These are phyloP conservation scores for Termitomyces sp. DNA, from an alignment of 768 basidiomycete genomes.

Conservation along the genomic window DNA sequence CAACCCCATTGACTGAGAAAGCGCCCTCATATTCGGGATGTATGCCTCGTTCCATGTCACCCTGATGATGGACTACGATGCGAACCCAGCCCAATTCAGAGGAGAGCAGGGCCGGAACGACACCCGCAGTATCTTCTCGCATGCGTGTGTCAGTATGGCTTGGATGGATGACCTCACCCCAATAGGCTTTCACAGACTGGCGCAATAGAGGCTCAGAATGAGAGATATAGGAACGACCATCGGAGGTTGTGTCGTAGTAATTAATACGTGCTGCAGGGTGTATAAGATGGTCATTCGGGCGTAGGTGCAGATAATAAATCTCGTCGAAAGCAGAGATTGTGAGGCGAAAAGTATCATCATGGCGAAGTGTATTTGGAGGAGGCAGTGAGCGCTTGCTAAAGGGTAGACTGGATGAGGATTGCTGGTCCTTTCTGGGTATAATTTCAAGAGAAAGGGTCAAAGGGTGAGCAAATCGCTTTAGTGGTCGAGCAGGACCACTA, in stretches of 20 bases:
- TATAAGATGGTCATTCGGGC: conserved; percentile 72
- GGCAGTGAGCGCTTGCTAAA: conserved; percentile 29
- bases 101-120: conserved; percentile 36
- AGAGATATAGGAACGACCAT: conserved; percentile 44
- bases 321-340: conserved; percentile 62
- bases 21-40: conserved; percentile 70
- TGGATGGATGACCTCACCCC: conserved; percentile 69
- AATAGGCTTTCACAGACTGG: conserved; percentile 61
- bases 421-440: conserved; percentile 38
- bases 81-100: conserved; percentile 71
- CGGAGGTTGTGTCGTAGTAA: conserved; percentile 48
- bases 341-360: conserved; percentile 69
- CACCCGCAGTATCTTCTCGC: conserved; percentile 59
- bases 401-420: conserved; percentile 14
- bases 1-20: conserved; percentile 62
- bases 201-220: conserved; percentile 59
- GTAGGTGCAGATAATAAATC: conserved; percentile 66
- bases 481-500: conserved; percentile 38
- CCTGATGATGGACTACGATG: conserved; percentile 66
- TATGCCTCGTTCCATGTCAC: conserved; percentile 37
- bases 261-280: conserved; percentile 74
- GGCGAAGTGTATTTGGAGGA: conserved; percentile 46
- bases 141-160: conserved; percentile 46
- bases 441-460: conserved; percentile 51
- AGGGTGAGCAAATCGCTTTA: conserved; percentile 47